Evolutionary conservation across 768 basidiomycete species (phyloP).

Genomic region (Leccinum pellstonianum): DNA sequence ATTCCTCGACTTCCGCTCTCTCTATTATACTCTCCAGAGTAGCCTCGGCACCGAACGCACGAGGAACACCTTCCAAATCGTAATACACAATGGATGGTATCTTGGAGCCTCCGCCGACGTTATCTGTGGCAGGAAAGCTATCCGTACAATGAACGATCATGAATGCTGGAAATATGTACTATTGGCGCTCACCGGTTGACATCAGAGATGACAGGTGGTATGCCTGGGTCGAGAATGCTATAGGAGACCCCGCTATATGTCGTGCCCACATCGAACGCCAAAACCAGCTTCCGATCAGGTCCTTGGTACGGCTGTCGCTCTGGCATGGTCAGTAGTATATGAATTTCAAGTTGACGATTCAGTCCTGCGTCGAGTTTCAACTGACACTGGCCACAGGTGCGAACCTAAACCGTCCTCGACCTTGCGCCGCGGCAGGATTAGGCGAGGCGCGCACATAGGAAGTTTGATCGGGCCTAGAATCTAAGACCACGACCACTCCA

Average conservation of each 20-base stretch:
- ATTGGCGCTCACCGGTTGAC: conserved; percentile 22
- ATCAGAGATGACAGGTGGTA: conserved; percentile 21
- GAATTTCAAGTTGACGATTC: no score
- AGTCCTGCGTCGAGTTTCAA: no score
- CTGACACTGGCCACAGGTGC: no score
- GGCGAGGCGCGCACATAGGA: no score
- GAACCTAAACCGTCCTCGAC: no score
- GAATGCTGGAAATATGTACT: not conserved
- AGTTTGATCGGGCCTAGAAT: no score
- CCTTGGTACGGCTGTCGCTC: conserved; percentile 41
- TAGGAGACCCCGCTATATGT: conserved; percentile 52
- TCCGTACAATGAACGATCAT: conserved; percentile 3
- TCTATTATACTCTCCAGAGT: conserved; percentile 37
- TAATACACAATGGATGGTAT: conserved; percentile 52
- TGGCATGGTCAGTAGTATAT: conserved; percentile 16
- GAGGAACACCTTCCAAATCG: conserved; percentile 37
- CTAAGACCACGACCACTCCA: no score
- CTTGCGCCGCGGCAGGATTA: no score
- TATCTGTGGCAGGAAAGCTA: conserved; percentile 48
- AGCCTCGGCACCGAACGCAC: conserved; percentile 48
- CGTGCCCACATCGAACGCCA: conserved; percentile 54
- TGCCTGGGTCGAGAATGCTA: conserved; percentile 31
- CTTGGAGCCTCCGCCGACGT: conserved; percentile 46
- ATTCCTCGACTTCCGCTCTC: conserved; percentile 38
- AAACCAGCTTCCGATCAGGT: conserved; percentile 39